Conservation (phyloP, 495 filamentous ascomycete species). For the Penicillium ucsense region DNA sequence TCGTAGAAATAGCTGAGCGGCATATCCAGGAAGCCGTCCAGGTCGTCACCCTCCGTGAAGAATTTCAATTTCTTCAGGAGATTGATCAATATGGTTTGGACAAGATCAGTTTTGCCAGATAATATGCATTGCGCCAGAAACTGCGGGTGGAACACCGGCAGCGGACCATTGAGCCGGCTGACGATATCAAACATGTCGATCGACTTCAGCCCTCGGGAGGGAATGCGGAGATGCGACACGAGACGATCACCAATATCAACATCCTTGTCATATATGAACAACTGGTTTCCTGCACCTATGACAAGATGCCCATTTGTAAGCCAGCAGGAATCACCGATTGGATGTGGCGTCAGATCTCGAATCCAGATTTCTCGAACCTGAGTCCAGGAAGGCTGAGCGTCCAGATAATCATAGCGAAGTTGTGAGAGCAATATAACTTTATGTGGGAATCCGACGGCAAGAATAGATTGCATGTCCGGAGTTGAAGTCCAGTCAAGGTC, state of each 20-base stretch:
- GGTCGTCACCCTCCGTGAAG: slow-evolving; percentile 67
- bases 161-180: slow-evolving; percentile 70
- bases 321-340: slow-evolving; percentile 91
- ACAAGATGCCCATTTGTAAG: slow-evolving; percentile 72
- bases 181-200: slow-evolving; percentile 73
- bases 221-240: slow-evolving; percentile 53
- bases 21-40: slow-evolving; percentile 75
- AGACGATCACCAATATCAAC: slow-evolving; percentile 56
- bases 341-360: slow-evolving; percentile 74
- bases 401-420: slow-evolving; percentile 87
- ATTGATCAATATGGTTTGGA: slow-evolving; percentile 63
- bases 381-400: slow-evolving; percentile 85
- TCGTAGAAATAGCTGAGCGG: slow-evolving; percentile 61
- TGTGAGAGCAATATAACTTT: slow-evolving; percentile 79
- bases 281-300: slow-evolving; percentile 82
- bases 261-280: slow-evolving; percentile 76
- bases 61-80: slow-evolving; percentile 76
- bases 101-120: slow-evolving; percentile 62
- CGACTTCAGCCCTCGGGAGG: slow-evolving; percentile 36
- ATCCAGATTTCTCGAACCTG: slow-evolving; percentile 74
- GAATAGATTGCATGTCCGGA: slow-evolving; percentile 79
- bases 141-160: slow-evolving; percentile 91
- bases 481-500: slow-evolving; percentile 95
- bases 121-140: slow-evolving; percentile 84
- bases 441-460: slow-evolving; percentile 84